Evolutionary conservation across 371 early-diverging fungal genomes (phyloP), one percentile per base, ranked within the genome.

Genomic region (Mucor sp.): DNA sequence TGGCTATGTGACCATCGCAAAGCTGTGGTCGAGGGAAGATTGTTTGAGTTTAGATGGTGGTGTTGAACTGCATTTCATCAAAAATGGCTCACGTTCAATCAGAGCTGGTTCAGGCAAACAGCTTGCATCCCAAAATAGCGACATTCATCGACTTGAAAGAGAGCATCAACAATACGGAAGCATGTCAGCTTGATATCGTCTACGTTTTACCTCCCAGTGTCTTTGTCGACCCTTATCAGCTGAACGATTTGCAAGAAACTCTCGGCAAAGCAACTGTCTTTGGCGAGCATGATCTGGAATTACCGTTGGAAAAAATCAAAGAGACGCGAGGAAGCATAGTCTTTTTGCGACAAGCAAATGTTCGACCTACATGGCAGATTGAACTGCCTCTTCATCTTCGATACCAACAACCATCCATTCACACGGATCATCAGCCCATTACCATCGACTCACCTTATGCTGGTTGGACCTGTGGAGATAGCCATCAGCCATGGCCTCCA

Each of bases 191-290:
- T 0, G 81, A 84, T 23, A 28, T 78, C 14, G 58, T 84, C 15
- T 81, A 79, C 30, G 64, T 68, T 47, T 62, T 84, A 14, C 84
- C 84, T 15, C 74, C 81, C 3, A 81, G 79, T 47, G 77, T 80
- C 5, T 84, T 84, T 74, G 81, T 79, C 28, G 84, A 84, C 65
- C 77, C 72, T 6, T 75, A 84, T 44, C 84, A 84, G 60, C 63
- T 83, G 6, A 25, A 47, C 1, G 74, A 78, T 50, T 32, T 71
- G 1, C 56, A 63, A 39, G 25, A 32, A 4, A 23, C 19, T 1
- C 9, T 74, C 17, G 65, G 68, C 1, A 50, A 60, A n/a, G 68
- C 67, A 4, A 68, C 69, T 9, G 69, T 83, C 3, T 76, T 77
- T 60, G 81, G 81, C n/a, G 83, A 83, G 53, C 77, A 68, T 19